Evolutionary conservation across 116 monocot genomes (phyloP).

Genomic region (Cymodocea nodosa): DNA sequence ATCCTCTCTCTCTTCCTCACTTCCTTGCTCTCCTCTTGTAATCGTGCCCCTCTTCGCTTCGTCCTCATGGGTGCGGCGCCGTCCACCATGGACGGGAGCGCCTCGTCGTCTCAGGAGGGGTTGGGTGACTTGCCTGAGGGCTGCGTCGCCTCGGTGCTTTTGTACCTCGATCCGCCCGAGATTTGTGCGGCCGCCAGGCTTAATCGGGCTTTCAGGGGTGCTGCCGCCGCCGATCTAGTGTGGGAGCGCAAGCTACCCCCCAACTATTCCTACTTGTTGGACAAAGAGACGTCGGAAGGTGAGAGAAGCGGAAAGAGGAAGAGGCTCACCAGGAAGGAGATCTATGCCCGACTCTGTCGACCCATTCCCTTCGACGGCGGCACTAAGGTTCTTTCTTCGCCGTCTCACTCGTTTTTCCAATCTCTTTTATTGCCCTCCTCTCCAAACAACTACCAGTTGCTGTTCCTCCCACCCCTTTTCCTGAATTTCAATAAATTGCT

Average conservation of each 20-base stretch:
- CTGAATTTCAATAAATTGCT: no score
- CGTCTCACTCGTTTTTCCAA: not conserved
- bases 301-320: not conserved
- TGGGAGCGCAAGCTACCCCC: conserved; percentile 72
- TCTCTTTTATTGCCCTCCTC: not conserved
- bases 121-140: conserved; percentile 75
- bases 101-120: conserved; percentile 2
- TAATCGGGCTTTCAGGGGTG: conserved; percentile 46
- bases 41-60: not conserved
- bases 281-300: conserved; percentile 8
- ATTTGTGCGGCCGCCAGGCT: conserved; percentile 59
- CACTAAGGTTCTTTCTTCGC: conserved; percentile 34
- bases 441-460: no score
- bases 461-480: no score
- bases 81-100: conserved; percentile 14
- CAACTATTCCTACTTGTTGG: conserved; percentile 37
- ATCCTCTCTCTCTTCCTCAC: not conserved
- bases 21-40: no score
- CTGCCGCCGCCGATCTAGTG: conserved; percentile 52
- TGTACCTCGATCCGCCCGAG: conserved; percentile 44
- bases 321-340: conserved; percentile 56
- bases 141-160: conserved; percentile 58
- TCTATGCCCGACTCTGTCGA: conserved; percentile 51
- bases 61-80: conserved; percentile 37
- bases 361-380: conserved; percentile 57